Conservation (phyloP, 2,329 filamentous ascomycete genomes). For the Cladosporium oxysporum region DNA sequence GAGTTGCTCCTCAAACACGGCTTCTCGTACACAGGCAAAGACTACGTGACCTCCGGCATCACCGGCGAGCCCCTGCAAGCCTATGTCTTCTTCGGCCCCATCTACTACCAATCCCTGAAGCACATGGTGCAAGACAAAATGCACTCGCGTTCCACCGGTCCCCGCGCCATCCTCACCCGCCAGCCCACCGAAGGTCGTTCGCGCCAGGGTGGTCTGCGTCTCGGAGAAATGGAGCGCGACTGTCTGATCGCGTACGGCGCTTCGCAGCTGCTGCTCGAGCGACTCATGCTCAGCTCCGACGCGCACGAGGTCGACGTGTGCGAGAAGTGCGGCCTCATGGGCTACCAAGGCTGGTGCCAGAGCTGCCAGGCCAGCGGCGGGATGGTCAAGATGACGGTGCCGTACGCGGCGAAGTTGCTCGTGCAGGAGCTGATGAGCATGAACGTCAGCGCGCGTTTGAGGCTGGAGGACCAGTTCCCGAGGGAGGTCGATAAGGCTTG, state of each 20-base stretch:
- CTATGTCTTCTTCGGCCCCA: conserved; percentile 97
- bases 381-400: conserved; percentile 92
- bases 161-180: conserved; percentile 85
- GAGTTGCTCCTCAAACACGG: conserved; percentile 80
- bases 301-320: conserved; percentile 91
- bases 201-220: conserved; percentile 82
- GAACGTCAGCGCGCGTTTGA: conserved; percentile 93
- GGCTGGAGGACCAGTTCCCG: conserved; percentile 92
- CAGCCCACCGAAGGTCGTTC: conserved; percentile 96
- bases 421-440: conserved; percentile 97
- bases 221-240: conserved; percentile 99
- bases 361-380: conserved; percentile 82
- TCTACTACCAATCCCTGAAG: conserved; percentile 99
- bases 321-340: conserved; percentile 90
- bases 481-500: conserved; percentile 23
- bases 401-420: conserved; percentile 93
- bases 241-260: conserved; percentile 97
- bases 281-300: conserved; percentile 92
- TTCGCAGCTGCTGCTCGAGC: conserved; percentile 85
- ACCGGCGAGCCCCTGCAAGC: conserved; percentile 92
- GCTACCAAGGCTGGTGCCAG: conserved; percentile 92
- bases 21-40: conserved; percentile 96
- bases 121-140: conserved; percentile 99
- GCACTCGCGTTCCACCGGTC: conserved; percentile 91
- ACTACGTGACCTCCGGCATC: conserved; percentile 92